phyloP scores from a whole-genome alignment of 139 green algal species.

The Haematococcus sp. region DNA sequence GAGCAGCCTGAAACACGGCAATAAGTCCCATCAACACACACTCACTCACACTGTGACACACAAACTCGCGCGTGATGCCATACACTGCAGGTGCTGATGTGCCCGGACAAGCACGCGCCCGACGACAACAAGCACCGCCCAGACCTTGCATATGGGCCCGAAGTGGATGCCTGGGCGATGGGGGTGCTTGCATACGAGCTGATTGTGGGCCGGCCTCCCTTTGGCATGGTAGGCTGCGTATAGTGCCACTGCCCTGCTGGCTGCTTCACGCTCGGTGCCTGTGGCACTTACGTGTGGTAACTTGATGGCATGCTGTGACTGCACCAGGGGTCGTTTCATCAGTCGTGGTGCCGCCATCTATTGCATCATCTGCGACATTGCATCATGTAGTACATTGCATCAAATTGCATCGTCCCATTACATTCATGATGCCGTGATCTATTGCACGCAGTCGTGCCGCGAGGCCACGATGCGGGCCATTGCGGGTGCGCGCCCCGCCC shows the following conservation, averaged over 20 bases:
- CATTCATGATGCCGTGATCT: no score
- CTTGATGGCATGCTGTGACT: no score
- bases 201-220: conserved; percentile 70
- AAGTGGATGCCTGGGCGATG: conserved; percentile 78
- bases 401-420: no score
- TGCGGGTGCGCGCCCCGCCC: conserved; percentile 33
- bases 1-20: no score
- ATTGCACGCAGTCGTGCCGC: conserved; percentile 34
- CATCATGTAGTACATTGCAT: no score
- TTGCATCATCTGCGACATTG: no score
- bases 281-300: no score
- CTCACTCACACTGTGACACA: not conserved
- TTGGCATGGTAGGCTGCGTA: conserved; percentile 63
- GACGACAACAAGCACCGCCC: conserved; percentile 72
- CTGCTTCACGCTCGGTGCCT: no score
- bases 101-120: conserved; percentile 69
- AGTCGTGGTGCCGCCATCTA: no score
- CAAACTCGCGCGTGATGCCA: not conserved
- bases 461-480: conserved; percentile 59
- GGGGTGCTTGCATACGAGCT: conserved; percentile 84
- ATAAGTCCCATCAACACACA: no score
- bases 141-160: conserved; percentile 60
- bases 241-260: no score
- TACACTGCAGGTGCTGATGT: conserved; percentile 39
- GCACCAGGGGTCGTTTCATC: no score